Evolutionary conservation across 2,329 filamentous ascomycete genomes (phyloP).

Genomic region (Xylaria sp.): DNA sequence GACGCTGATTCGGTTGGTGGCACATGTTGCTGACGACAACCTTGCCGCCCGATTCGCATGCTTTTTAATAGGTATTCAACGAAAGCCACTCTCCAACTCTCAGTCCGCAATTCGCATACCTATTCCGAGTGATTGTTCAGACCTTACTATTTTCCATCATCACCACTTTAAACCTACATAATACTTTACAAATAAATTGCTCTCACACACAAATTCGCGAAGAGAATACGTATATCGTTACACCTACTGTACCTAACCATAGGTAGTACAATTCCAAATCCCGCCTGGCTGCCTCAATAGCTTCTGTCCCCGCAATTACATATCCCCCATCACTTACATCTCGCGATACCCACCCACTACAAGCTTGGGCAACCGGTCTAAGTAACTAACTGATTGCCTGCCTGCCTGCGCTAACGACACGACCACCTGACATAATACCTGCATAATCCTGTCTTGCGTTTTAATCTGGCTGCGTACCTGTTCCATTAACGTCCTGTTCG

Average conservation of each 20-base stretch:
- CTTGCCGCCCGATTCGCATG: constrained; percentile 21
- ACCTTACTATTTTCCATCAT: neutral
- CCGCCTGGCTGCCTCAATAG: constrained; percentile 21
- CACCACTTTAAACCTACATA: neutral
- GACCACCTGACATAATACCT: constrained; percentile 29
- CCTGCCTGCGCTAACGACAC: constrained; percentile 3
- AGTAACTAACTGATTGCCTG: neutral
- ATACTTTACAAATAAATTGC: neutral
- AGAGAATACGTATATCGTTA: neutral
- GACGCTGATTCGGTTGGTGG: constrained; percentile 28
- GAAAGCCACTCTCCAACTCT: neutral
- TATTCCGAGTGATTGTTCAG: neutral
- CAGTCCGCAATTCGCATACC: neutral
- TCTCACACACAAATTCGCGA: neutral
- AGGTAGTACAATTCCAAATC: constrained; percentile 32
- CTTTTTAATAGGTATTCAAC: neutral
- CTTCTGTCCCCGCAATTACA: constrained; percentile 26
- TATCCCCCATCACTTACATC: constrained; percentile 8
- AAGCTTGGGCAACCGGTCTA: constrained; percentile 7
- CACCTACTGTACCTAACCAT: too few species aligned
- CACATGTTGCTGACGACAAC: constrained; percentile 28
- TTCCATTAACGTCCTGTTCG: constrained; percentile 6
- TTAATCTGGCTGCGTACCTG: constrained; percentile 13
- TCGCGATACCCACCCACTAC: constrained; percentile 28
- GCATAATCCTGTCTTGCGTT: constrained; percentile 18